Evolutionary conservation across 345 rosid species (phyloP).

Genomic region (Camelina hispida): DNA sequence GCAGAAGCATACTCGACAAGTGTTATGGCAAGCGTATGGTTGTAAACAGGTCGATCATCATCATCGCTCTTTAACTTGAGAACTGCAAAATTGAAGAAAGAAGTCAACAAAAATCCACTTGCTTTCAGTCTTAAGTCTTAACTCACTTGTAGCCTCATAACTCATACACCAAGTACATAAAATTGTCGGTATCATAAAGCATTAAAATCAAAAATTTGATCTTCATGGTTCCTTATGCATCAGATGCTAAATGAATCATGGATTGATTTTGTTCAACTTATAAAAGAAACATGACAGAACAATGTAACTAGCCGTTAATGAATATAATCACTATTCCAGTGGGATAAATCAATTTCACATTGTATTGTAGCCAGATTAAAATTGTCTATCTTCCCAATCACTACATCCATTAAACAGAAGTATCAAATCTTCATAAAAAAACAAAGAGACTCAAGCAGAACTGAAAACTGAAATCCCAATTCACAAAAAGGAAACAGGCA

Average conservation of each 20-base stretch:
- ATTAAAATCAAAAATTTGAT: background rate
- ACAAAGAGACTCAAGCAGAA: conserved; percentile 14
- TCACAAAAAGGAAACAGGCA: conserved; percentile 1
- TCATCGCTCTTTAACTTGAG: conserved; percentile 50
- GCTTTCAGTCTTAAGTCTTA: background rate
- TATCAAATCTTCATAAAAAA: background rate
- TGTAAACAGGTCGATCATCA: conserved; percentile 54
- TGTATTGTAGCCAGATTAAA: background rate
- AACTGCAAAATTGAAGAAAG: conserved; percentile 47
- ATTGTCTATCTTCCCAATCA: background rate
- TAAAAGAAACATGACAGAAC: background rate
- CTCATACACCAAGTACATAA: background rate
- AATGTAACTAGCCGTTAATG: conserved; percentile 1
- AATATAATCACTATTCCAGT: conserved; percentile 4
- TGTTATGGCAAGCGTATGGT: conserved; percentile 79
- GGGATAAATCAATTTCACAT: background rate
- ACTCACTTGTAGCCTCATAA: background rate
- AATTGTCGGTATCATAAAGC: background rate
- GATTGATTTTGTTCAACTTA: background rate
- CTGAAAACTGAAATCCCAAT: background rate
- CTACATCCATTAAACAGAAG: background rate
- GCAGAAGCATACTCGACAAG: conserved; percentile 97
- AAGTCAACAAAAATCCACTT: conserved; percentile 1
- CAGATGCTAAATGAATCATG: conserved; percentile 1
- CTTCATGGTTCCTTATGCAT: conserved; percentile 19